These are phyloP conservation scores for Excoecaria agallocha DNA, from an alignment of 345 rosid species.

Conservation along the genomic window DNA sequence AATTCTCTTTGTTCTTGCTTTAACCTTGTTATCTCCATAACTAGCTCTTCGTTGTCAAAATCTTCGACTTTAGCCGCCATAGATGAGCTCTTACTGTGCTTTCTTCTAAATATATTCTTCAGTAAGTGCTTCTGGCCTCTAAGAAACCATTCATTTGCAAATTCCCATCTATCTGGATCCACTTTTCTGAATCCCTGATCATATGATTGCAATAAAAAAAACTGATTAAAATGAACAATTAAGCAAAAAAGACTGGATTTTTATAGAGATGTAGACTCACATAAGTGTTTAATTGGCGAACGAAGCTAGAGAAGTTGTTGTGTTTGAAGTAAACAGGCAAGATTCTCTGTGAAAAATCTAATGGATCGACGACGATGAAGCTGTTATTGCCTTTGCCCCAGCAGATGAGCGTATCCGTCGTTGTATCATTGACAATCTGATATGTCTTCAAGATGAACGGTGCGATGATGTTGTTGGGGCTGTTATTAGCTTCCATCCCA, in stretches of 20 bases:
- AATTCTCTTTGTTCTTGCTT: conserved; percentile 65
- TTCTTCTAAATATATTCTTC: conserved; percentile 24
- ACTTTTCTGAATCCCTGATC: conserved; percentile 30
- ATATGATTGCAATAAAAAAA: background rate
- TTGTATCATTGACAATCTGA: conserved; percentile 30
- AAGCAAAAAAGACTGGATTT: background rate
- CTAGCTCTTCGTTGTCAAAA: conserved; percentile 62
- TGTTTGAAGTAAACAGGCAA: conserved; percentile 30
- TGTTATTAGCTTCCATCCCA: conserved; percentile 40
- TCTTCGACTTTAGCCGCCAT: conserved; percentile 31
- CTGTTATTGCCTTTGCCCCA: conserved; percentile 30
- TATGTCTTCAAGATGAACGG: conserved; percentile 34
- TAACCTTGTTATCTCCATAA: conserved; percentile 63
- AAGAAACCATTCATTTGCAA: conserved; percentile 31
- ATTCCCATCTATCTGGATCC: conserved; percentile 36
- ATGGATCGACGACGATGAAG: conserved; percentile 30
- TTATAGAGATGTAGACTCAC: conserved; percentile 8
- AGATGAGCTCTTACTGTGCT: conserved; percentile 14
- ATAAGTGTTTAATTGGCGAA: conserved; percentile 31
- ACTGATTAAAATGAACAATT: background rate
- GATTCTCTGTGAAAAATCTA: conserved; percentile 26
- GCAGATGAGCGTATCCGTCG: conserved; percentile 17
- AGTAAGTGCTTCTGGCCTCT: conserved; percentile 28
- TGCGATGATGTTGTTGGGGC: conserved; percentile 34
- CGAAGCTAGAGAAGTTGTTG: conserved; percentile 35